Percentiles rank a stretch among this genome's conserved stretches.
Conservation (phyloP, 1,139 yeast species). For the Petasospora fabianii region DNA sequence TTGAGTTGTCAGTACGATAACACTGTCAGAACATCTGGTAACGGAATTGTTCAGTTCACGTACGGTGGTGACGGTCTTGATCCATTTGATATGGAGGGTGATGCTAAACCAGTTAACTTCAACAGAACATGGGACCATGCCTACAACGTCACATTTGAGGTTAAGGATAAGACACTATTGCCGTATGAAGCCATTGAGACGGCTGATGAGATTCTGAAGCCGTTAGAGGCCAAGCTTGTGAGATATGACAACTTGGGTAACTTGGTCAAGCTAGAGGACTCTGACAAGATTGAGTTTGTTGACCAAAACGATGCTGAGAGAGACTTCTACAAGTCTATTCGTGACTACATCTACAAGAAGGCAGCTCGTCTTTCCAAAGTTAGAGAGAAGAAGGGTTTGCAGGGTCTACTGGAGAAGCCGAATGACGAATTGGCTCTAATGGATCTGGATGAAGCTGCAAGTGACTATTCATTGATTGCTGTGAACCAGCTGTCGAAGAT, state of each 20-base stretch:
- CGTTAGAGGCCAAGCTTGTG: conserved; percentile 55
- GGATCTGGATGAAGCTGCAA: conserved; percentile 44
- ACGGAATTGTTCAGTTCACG: conserved; percentile 95
- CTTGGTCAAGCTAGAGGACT: conserved; percentile 41
- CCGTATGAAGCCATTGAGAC: conserved; percentile 67
- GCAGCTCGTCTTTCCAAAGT: conserved; percentile 54
- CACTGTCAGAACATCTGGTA: conserved; percentile 91
- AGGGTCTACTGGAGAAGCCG: conserved; percentile 42
- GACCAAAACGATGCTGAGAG: conserved; percentile 87
- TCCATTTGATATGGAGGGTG: conserved; percentile 99
- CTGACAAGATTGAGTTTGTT: conserved; percentile 52
- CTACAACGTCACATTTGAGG: conserved; percentile 61
- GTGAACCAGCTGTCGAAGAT: conserved; percentile 76
- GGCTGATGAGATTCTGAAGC: conserved; percentile 53
- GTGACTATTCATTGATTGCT: conserved; percentile 39
- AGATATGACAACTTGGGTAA: conserved; percentile 75
- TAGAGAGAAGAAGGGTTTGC: conserved; percentile 53
- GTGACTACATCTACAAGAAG: conserved; percentile 56
- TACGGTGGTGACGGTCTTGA: conserved; percentile 99
- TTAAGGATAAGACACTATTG: conserved; percentile 51
- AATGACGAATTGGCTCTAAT: conserved; percentile 37
- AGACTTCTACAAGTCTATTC: conserved; percentile 70
- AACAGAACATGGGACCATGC: conserved; percentile 95
- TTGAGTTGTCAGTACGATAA: conserved; percentile 89
- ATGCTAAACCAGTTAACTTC: conserved; percentile 93